Conservation (phyloP, 2,329 filamentous ascomycete species). For the Diaporthe velutina region DNA sequence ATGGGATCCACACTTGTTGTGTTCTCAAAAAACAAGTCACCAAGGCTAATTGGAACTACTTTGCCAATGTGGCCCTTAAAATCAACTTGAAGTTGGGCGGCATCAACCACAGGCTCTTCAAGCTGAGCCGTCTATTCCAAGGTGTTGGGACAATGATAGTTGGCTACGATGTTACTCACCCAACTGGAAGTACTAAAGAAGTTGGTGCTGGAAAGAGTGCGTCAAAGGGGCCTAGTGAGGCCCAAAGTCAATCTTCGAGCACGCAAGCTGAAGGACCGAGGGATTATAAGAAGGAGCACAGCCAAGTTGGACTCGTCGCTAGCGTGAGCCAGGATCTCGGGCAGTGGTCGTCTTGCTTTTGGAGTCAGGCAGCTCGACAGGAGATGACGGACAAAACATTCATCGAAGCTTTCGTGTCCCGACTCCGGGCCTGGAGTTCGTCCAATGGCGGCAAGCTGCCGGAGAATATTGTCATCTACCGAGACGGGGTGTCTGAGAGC, state of each 20-base stretch:
- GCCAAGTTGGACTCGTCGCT: constrained; percentile 84
- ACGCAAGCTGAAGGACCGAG: no score
- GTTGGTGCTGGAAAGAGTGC: constrained; percentile 55
- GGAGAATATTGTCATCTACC: constrained; percentile 84
- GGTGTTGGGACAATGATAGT: constrained; percentile 78
- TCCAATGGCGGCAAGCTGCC: constrained; percentile 70
- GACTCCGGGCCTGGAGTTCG: constrained; percentile 74
- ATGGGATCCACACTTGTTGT: constrained; percentile 78
- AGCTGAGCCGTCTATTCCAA: no score
- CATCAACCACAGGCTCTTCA: constrained; percentile 73
- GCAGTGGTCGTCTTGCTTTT: constrained; percentile 84
- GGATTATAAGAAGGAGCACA: constrained; percentile 60
- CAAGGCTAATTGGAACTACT: no score
- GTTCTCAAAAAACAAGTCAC: no score
- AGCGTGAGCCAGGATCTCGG: constrained; percentile 77
- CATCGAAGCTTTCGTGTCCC: constrained; percentile 71
- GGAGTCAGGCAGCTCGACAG: constrained; percentile 72
- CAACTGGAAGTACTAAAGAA: constrained; percentile 72
- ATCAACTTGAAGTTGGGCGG: constrained; percentile 86
- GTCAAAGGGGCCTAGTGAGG: constrained; percentile 27
- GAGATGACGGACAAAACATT: constrained; percentile 79
- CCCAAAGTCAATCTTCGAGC: no score
- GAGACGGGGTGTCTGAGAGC: constrained; percentile 90
- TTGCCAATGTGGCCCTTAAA: constrained; percentile 80
- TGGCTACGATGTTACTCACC: constrained; percentile 91